phyloP scores from a whole-genome alignment of 768 basidiomycete genomes.

The Boletus pseudopeckii region DNA sequence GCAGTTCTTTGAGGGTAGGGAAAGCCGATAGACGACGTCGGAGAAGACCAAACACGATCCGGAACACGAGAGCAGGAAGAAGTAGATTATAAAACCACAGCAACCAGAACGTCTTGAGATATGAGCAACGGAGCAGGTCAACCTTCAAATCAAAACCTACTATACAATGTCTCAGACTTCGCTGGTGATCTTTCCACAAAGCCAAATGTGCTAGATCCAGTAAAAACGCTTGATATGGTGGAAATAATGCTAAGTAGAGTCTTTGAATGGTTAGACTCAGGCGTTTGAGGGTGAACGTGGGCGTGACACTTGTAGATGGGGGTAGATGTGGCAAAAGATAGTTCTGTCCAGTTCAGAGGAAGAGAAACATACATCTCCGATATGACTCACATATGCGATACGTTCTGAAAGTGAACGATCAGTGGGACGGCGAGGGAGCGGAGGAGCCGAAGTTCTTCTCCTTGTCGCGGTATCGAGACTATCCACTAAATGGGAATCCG shows the following conservation, averaged over 20 bases:
- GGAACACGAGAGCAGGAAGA: conserved; percentile 47
- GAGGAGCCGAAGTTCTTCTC: neutral
- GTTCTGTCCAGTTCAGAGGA: conserved; percentile 24
- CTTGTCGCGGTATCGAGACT: neutral
- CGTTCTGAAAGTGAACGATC: conserved; percentile 26
- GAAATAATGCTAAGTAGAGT: conserved; percentile 51
- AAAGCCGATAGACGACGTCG: conserved; percentile 50
- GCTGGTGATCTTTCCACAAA: conserved; percentile 50
- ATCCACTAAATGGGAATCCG: conserved; percentile 3
- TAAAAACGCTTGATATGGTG: conserved; percentile 47
- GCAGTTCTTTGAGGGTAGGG: conserved; percentile 53
- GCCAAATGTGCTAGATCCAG: conserved; percentile 41
- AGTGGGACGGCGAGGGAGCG: conserved; percentile 3
- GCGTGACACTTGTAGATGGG: conserved; percentile 34
- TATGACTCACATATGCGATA: conserved; percentile 24
- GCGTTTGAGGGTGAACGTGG: conserved; percentile 53
- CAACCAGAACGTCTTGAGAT: conserved; percentile 54
- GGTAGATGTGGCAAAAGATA: conserved; percentile 50
- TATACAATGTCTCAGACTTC: conserved; percentile 47
- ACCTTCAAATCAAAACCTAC: conserved; percentile 37
- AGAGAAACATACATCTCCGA: conserved; percentile 6
- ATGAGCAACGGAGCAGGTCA: neutral
- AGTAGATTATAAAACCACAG: conserved; percentile 61
- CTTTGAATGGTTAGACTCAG: conserved; percentile 50
- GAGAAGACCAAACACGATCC: conserved; percentile 46